phyloP scores from a whole-genome alignment of 352 stramenopile species.

The Phytophthora syringae region DNA sequence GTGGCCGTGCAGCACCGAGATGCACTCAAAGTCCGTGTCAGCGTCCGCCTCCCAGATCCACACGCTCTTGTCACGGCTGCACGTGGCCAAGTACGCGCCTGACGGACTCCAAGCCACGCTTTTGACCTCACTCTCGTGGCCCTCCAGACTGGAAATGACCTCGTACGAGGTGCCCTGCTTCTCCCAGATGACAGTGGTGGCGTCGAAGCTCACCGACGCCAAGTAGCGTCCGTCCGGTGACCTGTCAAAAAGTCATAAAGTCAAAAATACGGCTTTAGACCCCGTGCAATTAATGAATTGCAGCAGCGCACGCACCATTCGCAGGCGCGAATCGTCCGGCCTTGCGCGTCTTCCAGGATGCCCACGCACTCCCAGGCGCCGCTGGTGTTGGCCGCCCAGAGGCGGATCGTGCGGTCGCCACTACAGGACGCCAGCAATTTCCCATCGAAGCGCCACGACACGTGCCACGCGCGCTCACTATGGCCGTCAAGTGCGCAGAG shows the following conservation, averaged over 20 bases:
- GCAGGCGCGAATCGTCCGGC: conserved; percentile 94
- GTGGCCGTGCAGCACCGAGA: conserved; percentile 96
- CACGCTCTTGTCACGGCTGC: conserved; percentile 98
- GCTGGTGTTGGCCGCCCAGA: conserved; percentile 69
- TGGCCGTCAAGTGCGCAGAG: conserved; percentile 84
- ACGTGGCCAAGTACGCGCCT: conserved; percentile 95
- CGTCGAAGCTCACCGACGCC: conserved; percentile 97
- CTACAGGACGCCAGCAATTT: conserved; percentile 91
- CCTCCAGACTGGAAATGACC: conserved; percentile 95
- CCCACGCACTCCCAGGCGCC: conserved; percentile 89
- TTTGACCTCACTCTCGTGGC: conserved; percentile 99
- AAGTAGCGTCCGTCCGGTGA: conserved; percentile 85
- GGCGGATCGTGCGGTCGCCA: conserved; percentile 88
- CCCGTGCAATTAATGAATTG: neutral
- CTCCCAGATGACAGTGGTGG: conserved; percentile 95
- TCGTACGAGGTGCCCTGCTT: conserved; percentile 91
- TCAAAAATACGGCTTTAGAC: neutral
- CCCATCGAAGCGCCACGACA: conserved; percentile 89
- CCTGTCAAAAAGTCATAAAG: conserved; percentile 44
- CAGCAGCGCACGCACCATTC: conserved; percentile 79
- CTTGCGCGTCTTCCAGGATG: conserved; percentile 94
- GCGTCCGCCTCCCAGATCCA: conserved; percentile 98
- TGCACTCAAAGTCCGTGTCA: conserved; percentile 97
- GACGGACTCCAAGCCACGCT: conserved; percentile 95
- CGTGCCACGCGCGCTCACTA: conserved; percentile 91